These are phyloP conservation scores for Noccaea bulbosa DNA, from an alignment of 345 rosid species.

Conservation along the genomic window DNA sequence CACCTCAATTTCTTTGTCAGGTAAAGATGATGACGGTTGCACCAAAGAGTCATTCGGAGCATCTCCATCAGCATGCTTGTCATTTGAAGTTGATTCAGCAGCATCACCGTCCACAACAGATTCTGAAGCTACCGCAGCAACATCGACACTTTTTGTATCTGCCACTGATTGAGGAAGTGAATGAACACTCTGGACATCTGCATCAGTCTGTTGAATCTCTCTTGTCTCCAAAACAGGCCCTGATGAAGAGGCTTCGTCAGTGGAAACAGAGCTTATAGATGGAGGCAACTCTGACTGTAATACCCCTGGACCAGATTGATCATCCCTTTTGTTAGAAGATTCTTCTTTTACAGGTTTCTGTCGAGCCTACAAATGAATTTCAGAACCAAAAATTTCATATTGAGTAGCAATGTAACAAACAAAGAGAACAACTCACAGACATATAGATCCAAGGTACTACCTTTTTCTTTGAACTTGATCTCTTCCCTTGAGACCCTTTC, in stretches of 20 bases:
- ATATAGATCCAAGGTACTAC: slow-evolving; percentile 47
- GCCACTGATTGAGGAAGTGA: slow-evolving; percentile 43
- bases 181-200: slow-evolving; percentile 44
- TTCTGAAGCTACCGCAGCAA: slow-evolving; percentile 48
- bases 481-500: slow-evolving; percentile 76
- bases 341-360: slow-evolving; percentile 50
- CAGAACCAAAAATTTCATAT: slow-evolving; percentile 21
- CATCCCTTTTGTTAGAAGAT: slow-evolving; percentile 49
- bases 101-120: slow-evolving; percentile 42
- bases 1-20: slow-evolving; percentile 57
- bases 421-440: not conserved
- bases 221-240: slow-evolving; percentile 34
- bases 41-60: slow-evolving; percentile 49
- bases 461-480: slow-evolving; percentile 61
- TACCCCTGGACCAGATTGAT: slow-evolving; percentile 44
- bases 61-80: slow-evolving; percentile 53
- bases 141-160: slow-evolving; percentile 45
- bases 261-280: slow-evolving; percentile 15
- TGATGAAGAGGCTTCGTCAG: slow-evolving; percentile 45
- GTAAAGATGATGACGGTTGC: slow-evolving; percentile 46
- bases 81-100: slow-evolving; percentile 46
- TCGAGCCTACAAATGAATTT: slow-evolving; percentile 53
- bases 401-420: slow-evolving; percentile 9
- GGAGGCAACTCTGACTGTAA: slow-evolving; percentile 44
- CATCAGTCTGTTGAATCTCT: slow-evolving; percentile 45